Evolutionary conservation across 2,329 filamentous ascomycete genomes (phyloP).

Genomic region (Zasmidium cellare): DNA sequence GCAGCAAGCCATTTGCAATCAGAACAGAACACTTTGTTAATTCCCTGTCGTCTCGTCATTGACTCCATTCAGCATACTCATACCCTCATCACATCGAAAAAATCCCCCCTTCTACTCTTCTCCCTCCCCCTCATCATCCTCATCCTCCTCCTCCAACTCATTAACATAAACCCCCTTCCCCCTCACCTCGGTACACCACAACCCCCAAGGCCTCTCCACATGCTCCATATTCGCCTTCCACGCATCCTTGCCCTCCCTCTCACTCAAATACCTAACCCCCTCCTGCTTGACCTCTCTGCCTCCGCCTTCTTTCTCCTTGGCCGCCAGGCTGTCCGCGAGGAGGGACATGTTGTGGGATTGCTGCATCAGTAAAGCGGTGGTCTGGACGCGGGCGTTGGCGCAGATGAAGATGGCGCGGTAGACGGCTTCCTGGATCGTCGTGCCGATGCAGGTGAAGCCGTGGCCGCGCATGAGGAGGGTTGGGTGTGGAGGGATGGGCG

Average conservation of each 20-base stretch:
- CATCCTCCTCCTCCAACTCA: slow-evolving; percentile 22
- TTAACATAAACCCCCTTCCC: slow-evolving; percentile 42
- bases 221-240: slow-evolving; percentile 37
- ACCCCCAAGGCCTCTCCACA: slow-evolving; percentile 42
- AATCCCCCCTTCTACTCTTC: background rate
- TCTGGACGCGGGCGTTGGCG: slow-evolving; percentile 43
- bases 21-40: too few species aligned
- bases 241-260: slow-evolving; percentile 43
- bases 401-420: slow-evolving; percentile 47
- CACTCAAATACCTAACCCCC: slow-evolving; percentile 43
- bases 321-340: slow-evolving; percentile 37
- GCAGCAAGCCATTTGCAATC: too few species aligned
- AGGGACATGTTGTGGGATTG: slow-evolving; percentile 41
- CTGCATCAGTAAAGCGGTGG: slow-evolving; percentile 37
- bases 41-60: too few species aligned
- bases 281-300: slow-evolving; percentile 40
- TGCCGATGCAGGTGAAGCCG: slow-evolving; percentile 46
- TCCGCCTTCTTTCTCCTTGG: slow-evolving; percentile 36
- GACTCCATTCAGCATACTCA: too few species aligned
- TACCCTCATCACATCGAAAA: too few species aligned
- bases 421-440: slow-evolving; percentile 46
- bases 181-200: slow-evolving; percentile 47
- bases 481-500: slow-evolving; percentile 25
- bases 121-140: background rate
- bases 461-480: slow-evolving; percentile 44